Evolutionary conservation across 768 basidiomycete genomes (phyloP).

Genomic region (Trametes cingulata): DNA sequence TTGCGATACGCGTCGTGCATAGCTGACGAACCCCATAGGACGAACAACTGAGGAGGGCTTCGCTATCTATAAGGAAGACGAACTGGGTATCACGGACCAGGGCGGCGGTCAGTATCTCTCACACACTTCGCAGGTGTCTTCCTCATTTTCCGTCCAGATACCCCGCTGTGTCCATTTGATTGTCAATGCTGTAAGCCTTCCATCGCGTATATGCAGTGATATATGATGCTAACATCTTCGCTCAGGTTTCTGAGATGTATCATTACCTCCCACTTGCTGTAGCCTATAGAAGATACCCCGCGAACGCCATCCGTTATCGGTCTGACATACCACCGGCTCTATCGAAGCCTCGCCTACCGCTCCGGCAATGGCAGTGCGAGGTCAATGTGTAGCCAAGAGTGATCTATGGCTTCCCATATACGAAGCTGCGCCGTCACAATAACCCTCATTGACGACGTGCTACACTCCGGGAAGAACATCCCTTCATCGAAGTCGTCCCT

Average conservation of each 20-base stretch:
- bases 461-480: constrained; percentile 21
- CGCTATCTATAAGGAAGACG: constrained; percentile 78
- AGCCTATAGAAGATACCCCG: constrained; percentile 16
- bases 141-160: constrained; percentile 49
- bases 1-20: not conserved
- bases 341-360: constrained; percentile 55
- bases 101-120: constrained; percentile 64
- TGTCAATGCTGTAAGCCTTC: constrained; percentile 77
- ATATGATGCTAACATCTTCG: not conserved
- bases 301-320: too few relatives aligned
- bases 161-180: constrained; percentile 84
- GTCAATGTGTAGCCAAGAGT: constrained; percentile 67
- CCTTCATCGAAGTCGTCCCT: not conserved
- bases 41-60: constrained; percentile 81
- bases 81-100: constrained; percentile 65
- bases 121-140: constrained; percentile 15
- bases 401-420: constrained; percentile 22
- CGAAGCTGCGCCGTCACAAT: constrained; percentile 18
- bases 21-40: constrained; percentile 45
- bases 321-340: constrained; percentile 43
- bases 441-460: constrained; percentile 14
- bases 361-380: constrained; percentile 45
- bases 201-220: not conserved
- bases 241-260: constrained; percentile 18
- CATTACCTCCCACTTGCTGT: constrained; percentile 9